These are phyloP conservation scores for Heritiera littoralis DNA, from an alignment of 345 rosid species.

Conservation along the genomic window DNA sequence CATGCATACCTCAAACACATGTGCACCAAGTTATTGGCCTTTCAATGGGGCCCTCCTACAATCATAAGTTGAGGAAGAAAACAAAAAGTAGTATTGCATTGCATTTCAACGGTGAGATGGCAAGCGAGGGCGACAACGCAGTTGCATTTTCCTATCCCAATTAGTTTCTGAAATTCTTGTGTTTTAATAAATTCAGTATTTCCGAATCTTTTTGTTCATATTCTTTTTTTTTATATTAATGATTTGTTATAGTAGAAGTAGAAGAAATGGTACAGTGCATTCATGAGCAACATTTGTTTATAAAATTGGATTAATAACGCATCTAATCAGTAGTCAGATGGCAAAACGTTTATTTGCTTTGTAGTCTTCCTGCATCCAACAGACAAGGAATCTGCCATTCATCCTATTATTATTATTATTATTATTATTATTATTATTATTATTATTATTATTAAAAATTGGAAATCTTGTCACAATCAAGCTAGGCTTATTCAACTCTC, in stretches of 20 bases:
- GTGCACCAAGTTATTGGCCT: slow-evolving; percentile 37
- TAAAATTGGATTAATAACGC: too few species aligned
- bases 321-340: neutral
- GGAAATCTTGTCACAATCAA: neutral
- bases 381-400: neutral
- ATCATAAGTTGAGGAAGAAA: slow-evolving; percentile 28
- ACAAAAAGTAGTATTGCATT: slow-evolving; percentile 13
- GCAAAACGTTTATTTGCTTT: neutral
- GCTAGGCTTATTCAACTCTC: neutral
- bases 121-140: neutral
- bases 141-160: neutral
- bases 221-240: too few species aligned
- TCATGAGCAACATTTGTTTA: too few species aligned
- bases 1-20: slow-evolving; percentile 17
- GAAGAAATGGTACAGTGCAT: too few species aligned
- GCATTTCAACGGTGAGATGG: too few species aligned
- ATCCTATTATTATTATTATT: neutral
- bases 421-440: too few species aligned
- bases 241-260: too few species aligned
- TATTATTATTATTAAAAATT: neutral
- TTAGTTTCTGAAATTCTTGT: too few species aligned
- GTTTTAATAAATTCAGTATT: too few species aligned
- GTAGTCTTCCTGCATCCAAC: neutral
- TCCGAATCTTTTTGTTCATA: too few species aligned
- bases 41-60: slow-evolving; percentile 31